A percentile compares a stretch with the other conserved stretches of the same genome.
Conservation (phyloP, 106 monocot species). For the Cymbidium sinense region DNA sequence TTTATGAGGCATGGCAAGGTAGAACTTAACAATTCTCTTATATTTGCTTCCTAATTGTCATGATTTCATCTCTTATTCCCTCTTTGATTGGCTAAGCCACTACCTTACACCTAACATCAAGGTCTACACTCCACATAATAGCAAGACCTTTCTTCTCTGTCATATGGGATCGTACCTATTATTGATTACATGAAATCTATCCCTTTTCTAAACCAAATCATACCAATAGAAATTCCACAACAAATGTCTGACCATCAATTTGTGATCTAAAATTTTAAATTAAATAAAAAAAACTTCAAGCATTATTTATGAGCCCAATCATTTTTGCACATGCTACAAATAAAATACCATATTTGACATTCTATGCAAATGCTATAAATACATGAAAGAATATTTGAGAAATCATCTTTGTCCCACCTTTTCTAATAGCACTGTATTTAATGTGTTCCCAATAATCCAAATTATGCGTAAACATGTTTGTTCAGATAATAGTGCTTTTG, state of each 20-base stretch:
- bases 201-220: background rate
- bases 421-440: slow-evolving; percentile 70
- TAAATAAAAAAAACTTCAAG: too few species aligned
- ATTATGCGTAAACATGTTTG: slow-evolving; percentile 49
- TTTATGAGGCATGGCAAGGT: too few species aligned
- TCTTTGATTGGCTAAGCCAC: too few species aligned
- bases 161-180: too few species aligned
- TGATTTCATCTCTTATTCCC: too few species aligned
- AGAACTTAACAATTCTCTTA: too few species aligned
- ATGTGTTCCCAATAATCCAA: slow-evolving; percentile 86
- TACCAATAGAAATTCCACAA: background rate
- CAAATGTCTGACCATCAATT: background rate
- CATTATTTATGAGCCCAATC: background rate
- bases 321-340: background rate
- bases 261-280: too few species aligned
- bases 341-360: too few species aligned
- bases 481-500: slow-evolving; percentile 54
- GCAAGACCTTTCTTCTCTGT: too few species aligned
- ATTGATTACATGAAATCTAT: background rate
- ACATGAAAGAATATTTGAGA: background rate
- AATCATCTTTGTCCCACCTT: slow-evolving; percentile 37
- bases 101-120: too few species aligned
- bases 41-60: too few species aligned
- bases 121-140: too few species aligned
- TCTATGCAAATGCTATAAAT: background rate